These are phyloP conservation scores for Penicillium waksmanii DNA, from an alignment of 495 filamentous ascomycete species.

Conservation along the genomic window DNA sequence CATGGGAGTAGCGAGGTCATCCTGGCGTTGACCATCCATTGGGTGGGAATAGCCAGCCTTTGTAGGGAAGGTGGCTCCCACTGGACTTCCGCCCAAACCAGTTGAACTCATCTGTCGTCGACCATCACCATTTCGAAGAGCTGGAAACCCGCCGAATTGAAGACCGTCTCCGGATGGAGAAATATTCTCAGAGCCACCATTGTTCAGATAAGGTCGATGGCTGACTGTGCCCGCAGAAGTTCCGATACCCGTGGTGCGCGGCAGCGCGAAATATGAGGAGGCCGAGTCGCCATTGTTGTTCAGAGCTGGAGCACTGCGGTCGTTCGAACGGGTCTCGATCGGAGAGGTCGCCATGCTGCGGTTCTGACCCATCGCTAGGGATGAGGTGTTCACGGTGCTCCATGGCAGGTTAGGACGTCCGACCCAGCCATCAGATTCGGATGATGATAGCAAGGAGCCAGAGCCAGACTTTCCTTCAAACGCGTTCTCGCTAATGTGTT, in stretches of 20 bases:
- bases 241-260: conserved; percentile 35
- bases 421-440: conserved; percentile 64
- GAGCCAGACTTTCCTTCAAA: conserved; percentile 64
- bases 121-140: conserved; percentile 35
- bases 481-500: conserved; percentile 33
- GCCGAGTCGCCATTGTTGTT: conserved; percentile 42
- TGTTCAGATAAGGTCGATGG: conserved; percentile 41
- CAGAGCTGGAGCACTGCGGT: conserved; percentile 41
- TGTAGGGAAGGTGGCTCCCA: conserved; percentile 32
- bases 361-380: conserved; percentile 49
- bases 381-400: conserved; percentile 55
- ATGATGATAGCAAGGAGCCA: conserved; percentile 64
- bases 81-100: conserved; percentile 37
- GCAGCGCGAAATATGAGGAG: conserved; percentile 46
- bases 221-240: conserved; percentile 25
- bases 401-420: conserved; percentile 54
- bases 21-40: conserved; percentile 34
- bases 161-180: conserved; percentile 43
- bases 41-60: conserved; percentile 35
- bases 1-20: conserved; percentile 35
- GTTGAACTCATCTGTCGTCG: conserved; percentile 38
- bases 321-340: conserved; percentile 47
- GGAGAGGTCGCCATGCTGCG: conserved; percentile 52
- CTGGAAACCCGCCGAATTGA: conserved; percentile 33
- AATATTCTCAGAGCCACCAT: conserved; percentile 33